These are phyloP conservation scores for Aspergillus novoparasiticus DNA, from an alignment of 2,329 filamentous ascomycete genomes.

Conservation along the genomic window DNA sequence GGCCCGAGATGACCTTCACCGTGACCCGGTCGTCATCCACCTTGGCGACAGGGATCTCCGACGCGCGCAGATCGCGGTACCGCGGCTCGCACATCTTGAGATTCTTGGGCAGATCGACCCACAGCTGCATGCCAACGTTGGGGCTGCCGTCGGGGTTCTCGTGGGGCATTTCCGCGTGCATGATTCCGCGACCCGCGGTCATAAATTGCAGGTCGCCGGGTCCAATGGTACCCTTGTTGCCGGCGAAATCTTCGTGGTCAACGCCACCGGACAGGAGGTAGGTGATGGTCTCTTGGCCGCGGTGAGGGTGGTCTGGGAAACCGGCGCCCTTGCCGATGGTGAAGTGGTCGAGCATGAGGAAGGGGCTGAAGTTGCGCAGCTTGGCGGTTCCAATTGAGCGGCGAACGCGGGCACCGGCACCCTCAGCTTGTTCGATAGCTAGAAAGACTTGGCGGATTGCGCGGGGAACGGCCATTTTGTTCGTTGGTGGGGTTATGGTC, in stretches of 20 bases:
- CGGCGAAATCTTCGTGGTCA: constrained; percentile 91
- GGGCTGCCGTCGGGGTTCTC: constrained; percentile 73
- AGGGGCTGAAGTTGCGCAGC: constrained; percentile 84
- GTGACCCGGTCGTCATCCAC: constrained; percentile 72
- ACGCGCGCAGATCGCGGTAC: constrained; percentile 79
- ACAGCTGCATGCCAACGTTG: constrained; percentile 89
- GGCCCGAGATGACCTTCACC: constrained; percentile 89
- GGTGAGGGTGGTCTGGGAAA: constrained; percentile 83
- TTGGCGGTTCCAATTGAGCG: constrained; percentile 83
- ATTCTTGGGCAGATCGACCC: constrained; percentile 84
- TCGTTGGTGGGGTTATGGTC: constrained; percentile 29
- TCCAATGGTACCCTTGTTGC: constrained; percentile 79
- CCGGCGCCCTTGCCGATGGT: constrained; percentile 76
- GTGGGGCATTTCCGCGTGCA: constrained; percentile 93
- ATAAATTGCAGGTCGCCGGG: constrained; percentile 96
- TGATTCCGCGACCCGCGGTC: constrained; percentile 88
- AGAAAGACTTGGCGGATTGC: constrained; percentile 81
- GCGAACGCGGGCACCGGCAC: constrained; percentile 82
- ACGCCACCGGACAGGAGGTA: constrained; percentile 84
- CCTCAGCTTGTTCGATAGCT: constrained; percentile 83
- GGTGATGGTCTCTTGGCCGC: constrained; percentile 87
- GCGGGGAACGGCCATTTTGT: constrained; percentile 69
- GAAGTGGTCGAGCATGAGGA: constrained; percentile 97
- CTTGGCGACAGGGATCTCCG: constrained; percentile 76
- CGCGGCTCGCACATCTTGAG: constrained; percentile 89